phyloP scores from a whole-genome alignment of 2,329 filamentous ascomycete species.

The Periglandula ipomoeae region DNA sequence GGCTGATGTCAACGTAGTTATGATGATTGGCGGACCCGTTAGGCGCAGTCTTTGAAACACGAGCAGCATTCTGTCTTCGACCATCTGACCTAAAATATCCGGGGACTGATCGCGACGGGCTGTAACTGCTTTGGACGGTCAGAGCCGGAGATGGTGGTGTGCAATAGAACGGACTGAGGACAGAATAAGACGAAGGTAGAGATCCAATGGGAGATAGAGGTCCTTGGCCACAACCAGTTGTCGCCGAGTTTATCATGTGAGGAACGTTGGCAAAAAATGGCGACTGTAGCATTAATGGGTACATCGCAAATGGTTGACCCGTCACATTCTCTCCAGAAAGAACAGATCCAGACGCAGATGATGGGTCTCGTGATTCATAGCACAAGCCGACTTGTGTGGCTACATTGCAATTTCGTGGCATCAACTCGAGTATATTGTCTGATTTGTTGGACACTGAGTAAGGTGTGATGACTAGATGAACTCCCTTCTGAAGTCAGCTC shows the following conservation, averaged over 20 bases:
- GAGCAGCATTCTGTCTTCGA: constrained; percentile 40
- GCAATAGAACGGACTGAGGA: constrained; percentile 21
- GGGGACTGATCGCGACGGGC: constrained; percentile 28
- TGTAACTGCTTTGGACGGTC: constrained; percentile 27
- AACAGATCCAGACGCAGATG: constrained; percentile 5
- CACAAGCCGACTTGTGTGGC: constrained; percentile 2
- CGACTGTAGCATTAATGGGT: constrained; percentile 24
- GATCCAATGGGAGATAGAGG: constrained; percentile 18
- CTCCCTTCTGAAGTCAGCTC: constrained; percentile 11
- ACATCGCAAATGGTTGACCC: constrained; percentile 20
- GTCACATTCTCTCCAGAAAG: constrained; percentile 12
- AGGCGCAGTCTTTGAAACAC: constrained; percentile 36
- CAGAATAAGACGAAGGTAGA: constrained; percentile 22
- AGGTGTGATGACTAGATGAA: constrained; percentile 16
- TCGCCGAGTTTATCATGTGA: constrained; percentile 20
- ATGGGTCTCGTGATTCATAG: constrained; percentile 7
- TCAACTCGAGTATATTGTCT: constrained; percentile 8
- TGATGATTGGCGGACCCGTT: constrained; percentile 43
- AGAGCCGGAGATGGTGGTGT: constrained; percentile 25
- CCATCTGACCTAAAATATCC: constrained; percentile 26
- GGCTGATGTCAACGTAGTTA: constrained; percentile 52
- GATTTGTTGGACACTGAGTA: constrained; percentile 6
- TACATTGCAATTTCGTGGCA: constrained; percentile 6
- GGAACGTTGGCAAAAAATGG: constrained; percentile 19
- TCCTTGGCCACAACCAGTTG: constrained; percentile 9